Evolutionary conservation across 2,329 filamentous ascomycete genomes (phyloP).

Genomic region (Aspergillus sclerotialis): DNA sequence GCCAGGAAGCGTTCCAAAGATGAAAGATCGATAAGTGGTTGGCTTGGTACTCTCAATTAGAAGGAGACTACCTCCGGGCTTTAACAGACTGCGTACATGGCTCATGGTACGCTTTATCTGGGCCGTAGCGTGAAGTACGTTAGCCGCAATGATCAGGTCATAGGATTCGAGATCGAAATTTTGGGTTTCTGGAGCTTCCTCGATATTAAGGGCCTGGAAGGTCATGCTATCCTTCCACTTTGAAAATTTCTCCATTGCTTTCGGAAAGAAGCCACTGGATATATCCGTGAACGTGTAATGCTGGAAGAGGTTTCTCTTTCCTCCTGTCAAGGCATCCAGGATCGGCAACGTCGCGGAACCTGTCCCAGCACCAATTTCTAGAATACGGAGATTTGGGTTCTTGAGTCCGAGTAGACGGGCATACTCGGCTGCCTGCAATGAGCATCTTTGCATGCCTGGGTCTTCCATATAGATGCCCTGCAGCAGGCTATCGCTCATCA

Average conservation of each 20-base stretch:
- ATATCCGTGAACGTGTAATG: constrained; percentile 15
- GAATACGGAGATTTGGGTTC: constrained; percentile 8
- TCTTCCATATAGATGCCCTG: neutral
- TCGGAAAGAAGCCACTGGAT: constrained; percentile 24
- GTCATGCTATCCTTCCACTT: constrained; percentile 17
- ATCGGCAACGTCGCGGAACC: constrained; percentile 7
- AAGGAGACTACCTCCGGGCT: constrained; percentile 40
- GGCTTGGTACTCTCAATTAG: constrained; percentile 31
- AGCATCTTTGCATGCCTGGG: neutral
- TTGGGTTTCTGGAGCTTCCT: constrained; percentile 14
- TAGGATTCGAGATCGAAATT: constrained; percentile 15
- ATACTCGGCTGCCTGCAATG: neutral
- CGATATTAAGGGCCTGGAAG: constrained; percentile 19
- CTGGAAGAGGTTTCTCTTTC: constrained; percentile 3
- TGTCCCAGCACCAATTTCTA: constrained; percentile 13
- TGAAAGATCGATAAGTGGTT: constrained; percentile 2
- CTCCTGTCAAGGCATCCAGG: constrained; percentile 1
- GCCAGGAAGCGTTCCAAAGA: constrained; percentile 25
- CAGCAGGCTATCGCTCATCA: neutral
- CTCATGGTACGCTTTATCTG: constrained; percentile 13
- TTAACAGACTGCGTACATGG: constrained; percentile 16
- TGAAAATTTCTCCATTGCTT: constrained; percentile 18
- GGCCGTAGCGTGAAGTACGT: constrained; percentile 20
- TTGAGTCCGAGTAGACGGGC: constrained; percentile 1
- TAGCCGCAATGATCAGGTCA: constrained; percentile 24